Percentiles rank a stretch among this genome's conserved stretches.
These are phyloP conservation scores for Solanum clarkiae DNA, from an alignment of 257 asterid genomes.

Conservation along the genomic window DNA sequence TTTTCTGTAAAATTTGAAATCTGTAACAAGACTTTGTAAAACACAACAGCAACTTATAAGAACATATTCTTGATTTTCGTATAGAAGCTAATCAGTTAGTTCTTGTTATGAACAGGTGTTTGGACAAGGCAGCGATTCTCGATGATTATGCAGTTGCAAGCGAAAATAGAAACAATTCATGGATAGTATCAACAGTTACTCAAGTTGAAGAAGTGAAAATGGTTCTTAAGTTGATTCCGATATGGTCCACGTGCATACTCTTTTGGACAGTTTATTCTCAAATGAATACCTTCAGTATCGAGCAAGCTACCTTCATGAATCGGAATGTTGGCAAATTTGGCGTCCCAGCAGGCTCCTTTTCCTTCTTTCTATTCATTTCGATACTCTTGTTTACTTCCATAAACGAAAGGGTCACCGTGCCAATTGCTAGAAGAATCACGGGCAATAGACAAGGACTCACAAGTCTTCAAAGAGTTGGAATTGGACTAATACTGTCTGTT, in stretches of 20 bases:
- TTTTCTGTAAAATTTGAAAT: neutral
- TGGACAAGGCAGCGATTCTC: conserved; percentile 67
- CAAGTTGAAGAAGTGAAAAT: conserved; percentile 81
- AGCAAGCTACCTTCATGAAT: conserved; percentile 81
- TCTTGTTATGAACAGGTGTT: conserved; percentile 27
- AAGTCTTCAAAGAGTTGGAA: conserved; percentile 57
- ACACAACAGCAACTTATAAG: neutral
- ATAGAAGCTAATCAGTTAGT: neutral
- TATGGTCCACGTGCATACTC: conserved; percentile 83
- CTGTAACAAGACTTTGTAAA: neutral
- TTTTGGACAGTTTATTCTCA: conserved; percentile 91
- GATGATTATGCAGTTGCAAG: conserved; percentile 11
- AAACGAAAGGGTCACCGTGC: conserved; percentile 53
- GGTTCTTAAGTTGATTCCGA: conserved; percentile 71
- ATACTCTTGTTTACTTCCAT: conserved; percentile 65
- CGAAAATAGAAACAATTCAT: neutral
- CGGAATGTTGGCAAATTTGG: conserved; percentile 33
- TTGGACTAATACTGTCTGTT: conserved; percentile 54
- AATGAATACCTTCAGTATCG: conserved; percentile 84
- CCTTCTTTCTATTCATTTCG: conserved; percentile 56
- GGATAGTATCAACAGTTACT: conserved; percentile 41
- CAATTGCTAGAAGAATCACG: conserved; percentile 41
- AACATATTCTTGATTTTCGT: neutral
- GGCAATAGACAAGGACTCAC: conserved; percentile 48
- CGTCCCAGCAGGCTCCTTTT: conserved; percentile 61